Base-by-base conservation (phyloP, 305 asterid genomes). In the Fraxinus floribunda region DNA sequence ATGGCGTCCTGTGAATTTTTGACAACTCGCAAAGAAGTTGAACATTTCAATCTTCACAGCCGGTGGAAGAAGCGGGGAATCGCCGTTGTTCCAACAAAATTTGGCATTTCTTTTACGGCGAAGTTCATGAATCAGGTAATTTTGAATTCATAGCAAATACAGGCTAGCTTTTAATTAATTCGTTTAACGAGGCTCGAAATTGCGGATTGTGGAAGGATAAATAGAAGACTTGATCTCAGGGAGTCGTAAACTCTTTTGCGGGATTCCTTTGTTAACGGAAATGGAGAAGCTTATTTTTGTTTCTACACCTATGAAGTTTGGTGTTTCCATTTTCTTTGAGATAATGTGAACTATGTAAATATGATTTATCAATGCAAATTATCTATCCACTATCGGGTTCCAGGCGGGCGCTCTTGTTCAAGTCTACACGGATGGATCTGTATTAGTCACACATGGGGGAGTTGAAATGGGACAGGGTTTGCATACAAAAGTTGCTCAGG, bases 391-490 rank as follows among this genome's bases (percentile, higher is more conserved):
- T 76, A 55, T 73, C 44, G 81, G 82, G 66, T 78, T 79, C 20
- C 81, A 95, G 99, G 99, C 98, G 71, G 99, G 98, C 83, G 97
- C 99, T 77, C 97, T 95, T 80, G 99, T 95, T 87, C 98, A 95
- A 80, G 93, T 95, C 16, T 95, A 95, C 87, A 95, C 98, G 8
- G 99, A 95, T 87, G 99, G 99, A 87, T 94, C 99, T 70, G 97
- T 93, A 83, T 87, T 95, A 86, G 97, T 95, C 57, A 95, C 98
- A 44, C 99, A 95, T 75, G 99, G 99, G 13, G 99, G 99, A 73
- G 97, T 94, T 29, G 99, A 95, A 88, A 95, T 95, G 99, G 99
- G 99, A 72, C 99, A 95, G 82, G 98, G 99, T 83, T 89, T 95
- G 91, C 99, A 95, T 85, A 95, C 99, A 71, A 95, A 95, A 90